These are phyloP conservation scores for Clarireedia homoeocarpa DNA, from an alignment of 2,329 filamentous ascomycete genomes.

Conservation along the genomic window DNA sequence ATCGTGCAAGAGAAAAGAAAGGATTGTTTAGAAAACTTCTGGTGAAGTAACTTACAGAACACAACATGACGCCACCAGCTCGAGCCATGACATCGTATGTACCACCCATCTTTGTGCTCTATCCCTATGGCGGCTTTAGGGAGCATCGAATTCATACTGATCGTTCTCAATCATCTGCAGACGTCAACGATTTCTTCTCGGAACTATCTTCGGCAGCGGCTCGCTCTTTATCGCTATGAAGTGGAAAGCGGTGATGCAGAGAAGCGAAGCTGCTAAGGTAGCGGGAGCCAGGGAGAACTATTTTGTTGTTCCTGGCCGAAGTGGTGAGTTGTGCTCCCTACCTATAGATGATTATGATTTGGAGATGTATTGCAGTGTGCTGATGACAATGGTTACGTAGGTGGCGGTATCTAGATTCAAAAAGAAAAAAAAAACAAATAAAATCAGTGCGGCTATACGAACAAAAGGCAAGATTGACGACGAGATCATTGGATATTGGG, in stretches of 20 bases:
- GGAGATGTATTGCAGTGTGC: neutral
- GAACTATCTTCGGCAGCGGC: conserved; percentile 22
- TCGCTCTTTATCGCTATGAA: conserved; percentile 27
- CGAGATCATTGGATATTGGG: neutral
- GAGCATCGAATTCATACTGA: neutral
- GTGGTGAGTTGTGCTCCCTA: conserved; percentile 19
- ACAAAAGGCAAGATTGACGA: neutral
- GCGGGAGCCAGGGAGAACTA: conserved; percentile 24
- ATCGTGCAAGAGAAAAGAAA: neutral
- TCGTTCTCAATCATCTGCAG: conserved; percentile 14
- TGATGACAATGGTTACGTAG: neutral
- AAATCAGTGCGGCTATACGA: neutral
- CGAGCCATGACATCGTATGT: conserved; percentile 9
- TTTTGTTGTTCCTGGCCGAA: conserved; percentile 25
- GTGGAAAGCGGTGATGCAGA: conserved; percentile 26
- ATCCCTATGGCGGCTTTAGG: neutral
- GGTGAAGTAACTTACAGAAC: neutral
- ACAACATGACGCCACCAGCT: conserved; percentile 5
- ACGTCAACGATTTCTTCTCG: conserved; percentile 23
- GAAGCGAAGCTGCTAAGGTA: conserved; percentile 29
- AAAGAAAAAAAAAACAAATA: neutral
- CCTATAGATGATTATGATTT: neutral
- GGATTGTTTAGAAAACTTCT: neutral
- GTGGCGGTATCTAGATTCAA: neutral
- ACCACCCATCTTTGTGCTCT: neutral